A percentile compares a stretch with the other conserved stretches of the same genome.
These are phyloP conservation scores for Pinus taeda DNA, from an alignment of 75 land plant species.

Conservation along the genomic window DNA sequence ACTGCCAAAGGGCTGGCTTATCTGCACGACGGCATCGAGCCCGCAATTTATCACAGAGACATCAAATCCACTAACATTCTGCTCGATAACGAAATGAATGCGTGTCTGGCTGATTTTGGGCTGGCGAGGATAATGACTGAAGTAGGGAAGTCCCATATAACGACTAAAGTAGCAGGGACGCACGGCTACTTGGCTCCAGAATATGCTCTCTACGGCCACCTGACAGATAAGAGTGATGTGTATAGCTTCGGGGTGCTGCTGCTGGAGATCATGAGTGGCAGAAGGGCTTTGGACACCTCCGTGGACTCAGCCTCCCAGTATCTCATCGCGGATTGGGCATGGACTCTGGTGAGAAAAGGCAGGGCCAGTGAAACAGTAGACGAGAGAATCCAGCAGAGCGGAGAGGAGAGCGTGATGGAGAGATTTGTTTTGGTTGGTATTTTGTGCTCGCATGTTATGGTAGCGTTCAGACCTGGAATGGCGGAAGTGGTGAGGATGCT, in stretches of 20 bases:
- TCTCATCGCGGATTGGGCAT: slow-evolving; percentile 39
- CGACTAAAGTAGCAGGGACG: slow-evolving; percentile 37
- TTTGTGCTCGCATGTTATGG: slow-evolving; percentile 37
- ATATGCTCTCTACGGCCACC: slow-evolving; percentile 40
- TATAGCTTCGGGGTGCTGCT: slow-evolving; percentile 39
- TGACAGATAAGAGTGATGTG: slow-evolving; percentile 36
- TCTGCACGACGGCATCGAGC: slow-evolving; percentile 28
- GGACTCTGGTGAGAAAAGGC: slow-evolving; percentile 28
- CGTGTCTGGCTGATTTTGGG: slow-evolving; percentile 41
- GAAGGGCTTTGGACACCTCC: slow-evolving; percentile 18
- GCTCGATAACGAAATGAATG: slow-evolving; percentile 34
- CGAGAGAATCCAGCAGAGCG: slow-evolving; percentile 7
- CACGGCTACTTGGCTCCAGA: slow-evolving; percentile 37
- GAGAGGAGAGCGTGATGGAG: slow-evolving; percentile 21
- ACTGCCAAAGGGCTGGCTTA: slow-evolving; percentile 32
- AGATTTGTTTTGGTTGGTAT: slow-evolving; percentile 47
- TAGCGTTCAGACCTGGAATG: slow-evolving; percentile 41
- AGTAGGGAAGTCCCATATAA: slow-evolving; percentile 24
- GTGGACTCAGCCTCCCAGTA: not conserved
- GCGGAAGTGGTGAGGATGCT: slow-evolving; percentile 21
- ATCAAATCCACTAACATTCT: slow-evolving; percentile 42
- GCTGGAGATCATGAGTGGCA: slow-evolving; percentile 38
- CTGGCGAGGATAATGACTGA: slow-evolving; percentile 23
- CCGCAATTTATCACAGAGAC: slow-evolving; percentile 37
- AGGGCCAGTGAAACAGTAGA: slow-evolving; percentile 21